These are phyloP conservation scores for Phytopythium kandeliae DNA, from an alignment of 352 stramenopile species.

Conservation along the genomic window DNA sequence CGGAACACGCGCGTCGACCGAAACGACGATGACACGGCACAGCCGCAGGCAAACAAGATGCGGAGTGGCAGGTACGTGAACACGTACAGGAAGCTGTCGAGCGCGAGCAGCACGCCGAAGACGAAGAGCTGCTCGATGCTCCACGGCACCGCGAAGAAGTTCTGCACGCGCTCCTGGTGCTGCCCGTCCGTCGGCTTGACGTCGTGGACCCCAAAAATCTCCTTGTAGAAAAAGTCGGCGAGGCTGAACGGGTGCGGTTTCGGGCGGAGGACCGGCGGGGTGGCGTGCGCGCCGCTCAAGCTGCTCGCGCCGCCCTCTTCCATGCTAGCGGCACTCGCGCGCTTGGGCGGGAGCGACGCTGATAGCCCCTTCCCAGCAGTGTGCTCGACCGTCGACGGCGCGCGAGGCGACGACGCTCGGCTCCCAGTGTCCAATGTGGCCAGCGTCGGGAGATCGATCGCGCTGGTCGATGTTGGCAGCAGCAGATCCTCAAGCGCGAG, in stretches of 20 bases:
- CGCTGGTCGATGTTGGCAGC: not conserved
- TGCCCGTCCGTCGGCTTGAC: slow-evolving; percentile 69
- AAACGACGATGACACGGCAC: slow-evolving; percentile 67
- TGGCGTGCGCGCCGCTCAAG: slow-evolving; percentile 1
- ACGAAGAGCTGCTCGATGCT: slow-evolving; percentile 85
- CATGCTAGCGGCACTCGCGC: slow-evolving; percentile 4
- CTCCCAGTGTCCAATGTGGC: not conserved
- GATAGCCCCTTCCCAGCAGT: not conserved
- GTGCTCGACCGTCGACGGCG: not conserved
- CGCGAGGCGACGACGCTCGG: not conserved
- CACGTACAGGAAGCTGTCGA: slow-evolving; percentile 97
- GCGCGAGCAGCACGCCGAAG: slow-evolving; percentile 93
- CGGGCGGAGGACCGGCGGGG: slow-evolving; percentile 6
- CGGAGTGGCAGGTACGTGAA: slow-evolving; percentile 95
- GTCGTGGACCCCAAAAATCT: slow-evolving; percentile 80
- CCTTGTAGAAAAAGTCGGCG: slow-evolving; percentile 79
- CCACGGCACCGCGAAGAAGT: slow-evolving; percentile 72
- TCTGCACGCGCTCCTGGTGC: slow-evolving; percentile 76
- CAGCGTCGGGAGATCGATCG: not conserved
- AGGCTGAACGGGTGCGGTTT: slow-evolving; percentile 51
- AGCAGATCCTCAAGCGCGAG: slow-evolving; percentile 1
- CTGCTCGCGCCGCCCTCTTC: slow-evolving; percentile 1
- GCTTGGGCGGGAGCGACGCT: slow-evolving; percentile 2
- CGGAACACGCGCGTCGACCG: slow-evolving; percentile 62
- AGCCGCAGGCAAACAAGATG: slow-evolving; percentile 80